Evolutionary conservation across 768 basidiomycete species (phyloP).

Genomic region (Pulveroboletus sp.): DNA sequence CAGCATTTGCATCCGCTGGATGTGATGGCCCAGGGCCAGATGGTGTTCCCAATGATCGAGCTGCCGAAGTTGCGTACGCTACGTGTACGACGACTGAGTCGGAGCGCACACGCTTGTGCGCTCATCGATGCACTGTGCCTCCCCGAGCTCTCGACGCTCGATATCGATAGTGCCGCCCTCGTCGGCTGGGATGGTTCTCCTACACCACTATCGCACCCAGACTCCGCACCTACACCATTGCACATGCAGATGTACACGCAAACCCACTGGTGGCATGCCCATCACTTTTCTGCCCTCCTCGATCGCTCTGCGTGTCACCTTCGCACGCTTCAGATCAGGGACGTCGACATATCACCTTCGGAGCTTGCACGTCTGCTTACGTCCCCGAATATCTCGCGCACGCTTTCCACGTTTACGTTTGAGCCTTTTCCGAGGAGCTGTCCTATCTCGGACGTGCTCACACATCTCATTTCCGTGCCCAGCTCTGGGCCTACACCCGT

Average conservation of each 20-base stretch:
- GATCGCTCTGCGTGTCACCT: conserved; percentile 22
- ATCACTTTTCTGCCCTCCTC: conserved; percentile 20
- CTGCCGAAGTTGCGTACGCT: conserved; percentile 21
- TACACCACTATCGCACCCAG: conserved; percentile 8
- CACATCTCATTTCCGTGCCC: conserved; percentile 4
- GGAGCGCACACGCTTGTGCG: conserved; percentile 12
- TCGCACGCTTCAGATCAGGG: conserved; percentile 14
- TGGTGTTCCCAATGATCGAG: conserved; percentile 7
- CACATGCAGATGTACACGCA: neutral
- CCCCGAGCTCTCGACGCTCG: conserved; percentile 19
- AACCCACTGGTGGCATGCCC: conserved; percentile 20
- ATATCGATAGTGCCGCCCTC: conserved; percentile 22
- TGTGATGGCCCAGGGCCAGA: conserved; percentile 4
- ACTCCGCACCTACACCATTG: neutral
- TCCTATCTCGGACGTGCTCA: conserved; percentile 17
- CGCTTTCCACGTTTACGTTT: conserved; percentile 21
- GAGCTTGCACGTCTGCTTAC: conserved; percentile 19
- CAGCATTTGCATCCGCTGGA: conserved; percentile 16
- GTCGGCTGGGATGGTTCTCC: conserved; percentile 11
- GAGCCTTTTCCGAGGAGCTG: conserved; percentile 21
- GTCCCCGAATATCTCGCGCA: conserved; percentile 15
- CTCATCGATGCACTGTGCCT: conserved; percentile 21
- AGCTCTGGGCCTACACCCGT: neutral
- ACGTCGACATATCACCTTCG: conserved; percentile 22
- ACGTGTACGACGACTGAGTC: conserved; percentile 21